phyloP scores from a whole-genome alignment of 805 yeast species.

The Saccharomycopsis fibuligera region DNA sequence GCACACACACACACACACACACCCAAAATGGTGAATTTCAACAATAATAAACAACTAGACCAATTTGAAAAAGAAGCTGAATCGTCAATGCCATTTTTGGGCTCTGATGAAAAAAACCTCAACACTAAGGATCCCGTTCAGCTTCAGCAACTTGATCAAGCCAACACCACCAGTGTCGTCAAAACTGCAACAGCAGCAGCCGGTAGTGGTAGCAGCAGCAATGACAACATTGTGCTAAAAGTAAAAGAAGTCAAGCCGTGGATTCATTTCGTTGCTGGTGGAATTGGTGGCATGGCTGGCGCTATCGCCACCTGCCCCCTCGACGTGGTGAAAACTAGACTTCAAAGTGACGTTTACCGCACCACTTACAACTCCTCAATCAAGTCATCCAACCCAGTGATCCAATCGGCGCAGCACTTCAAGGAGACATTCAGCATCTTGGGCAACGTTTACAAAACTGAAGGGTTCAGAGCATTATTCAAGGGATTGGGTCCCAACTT shows the following conservation, averaged over 20 bases:
- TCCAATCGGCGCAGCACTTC: constrained; percentile 63
- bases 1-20: no score
- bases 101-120: constrained; percentile 67
- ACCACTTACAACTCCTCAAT: constrained; percentile 38
- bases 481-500: constrained; percentile 95
- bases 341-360: constrained; percentile 82
- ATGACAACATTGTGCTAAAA: constrained; percentile 5
- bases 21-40: no score
- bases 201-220: not conserved
- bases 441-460: constrained; percentile 57
- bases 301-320: constrained; percentile 91
- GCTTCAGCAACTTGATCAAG: not conserved
- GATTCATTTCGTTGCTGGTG: constrained; percentile 90
- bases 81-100: constrained; percentile 54
- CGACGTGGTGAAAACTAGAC: constrained; percentile 91
- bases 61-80: constrained; percentile 47
- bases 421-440: constrained; percentile 75
- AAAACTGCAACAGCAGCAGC: not conserved
- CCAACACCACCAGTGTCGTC: no score
- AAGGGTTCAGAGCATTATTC: constrained; percentile 83
- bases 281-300: constrained; percentile 97
- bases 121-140: constrained; percentile 37
- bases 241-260: constrained; percentile 37
- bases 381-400: constrained; percentile 29
- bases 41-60: not conserved